phyloP scores from a whole-genome alignment of 2,329 filamentous ascomycete species.

The Furcasterigmium sp. region DNA sequence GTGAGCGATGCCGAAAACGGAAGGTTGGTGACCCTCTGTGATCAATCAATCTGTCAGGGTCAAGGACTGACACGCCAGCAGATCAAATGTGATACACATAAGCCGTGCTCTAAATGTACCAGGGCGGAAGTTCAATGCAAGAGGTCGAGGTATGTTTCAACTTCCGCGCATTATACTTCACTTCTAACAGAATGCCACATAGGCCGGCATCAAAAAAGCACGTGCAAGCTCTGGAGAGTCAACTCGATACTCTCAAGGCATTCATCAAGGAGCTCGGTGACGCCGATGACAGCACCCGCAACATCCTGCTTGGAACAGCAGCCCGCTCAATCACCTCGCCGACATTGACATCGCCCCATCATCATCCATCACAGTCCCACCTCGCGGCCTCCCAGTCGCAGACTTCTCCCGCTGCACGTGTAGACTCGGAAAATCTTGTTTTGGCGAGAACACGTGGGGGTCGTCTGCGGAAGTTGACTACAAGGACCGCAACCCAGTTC shows the following conservation, averaged over 20 bases:
- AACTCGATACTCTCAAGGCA: slow-evolving; percentile 38
- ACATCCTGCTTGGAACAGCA: slow-evolving; percentile 29
- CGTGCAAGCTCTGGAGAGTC: slow-evolving; percentile 40
- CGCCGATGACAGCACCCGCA: slow-evolving; percentile 30
- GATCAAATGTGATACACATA: slow-evolving; percentile 48
- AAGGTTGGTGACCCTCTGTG: slow-evolving; percentile 24
- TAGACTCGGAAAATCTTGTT: slow-evolving; percentile 6
- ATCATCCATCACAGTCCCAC: not conserved
- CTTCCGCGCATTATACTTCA: too few relatives aligned
- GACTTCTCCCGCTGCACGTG: not conserved
- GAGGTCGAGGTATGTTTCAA: slow-evolving; percentile 34
- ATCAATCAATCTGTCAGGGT: not conserved
- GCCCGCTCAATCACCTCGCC: not conserved
- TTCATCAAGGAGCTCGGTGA: slow-evolving; percentile 38
- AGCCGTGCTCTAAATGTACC: slow-evolving; percentile 44
- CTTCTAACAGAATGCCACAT: too few relatives aligned
- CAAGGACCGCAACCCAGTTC: slow-evolving; percentile 37
- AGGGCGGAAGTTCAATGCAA: slow-evolving; percentile 35
- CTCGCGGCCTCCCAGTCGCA: not conserved
- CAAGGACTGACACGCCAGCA: slow-evolving; percentile 22
- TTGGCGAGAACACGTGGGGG: slow-evolving; percentile 18
- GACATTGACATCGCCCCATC: slow-evolving; percentile 6
- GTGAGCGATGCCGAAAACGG: slow-evolving; percentile 36
- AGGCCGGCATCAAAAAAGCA: slow-evolving; percentile 40
- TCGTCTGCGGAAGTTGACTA: slow-evolving; percentile 28